Conservation (phyloP, 2,329 filamentous ascomycete species). For the Monilinia vaccinii-corymbosi region DNA sequence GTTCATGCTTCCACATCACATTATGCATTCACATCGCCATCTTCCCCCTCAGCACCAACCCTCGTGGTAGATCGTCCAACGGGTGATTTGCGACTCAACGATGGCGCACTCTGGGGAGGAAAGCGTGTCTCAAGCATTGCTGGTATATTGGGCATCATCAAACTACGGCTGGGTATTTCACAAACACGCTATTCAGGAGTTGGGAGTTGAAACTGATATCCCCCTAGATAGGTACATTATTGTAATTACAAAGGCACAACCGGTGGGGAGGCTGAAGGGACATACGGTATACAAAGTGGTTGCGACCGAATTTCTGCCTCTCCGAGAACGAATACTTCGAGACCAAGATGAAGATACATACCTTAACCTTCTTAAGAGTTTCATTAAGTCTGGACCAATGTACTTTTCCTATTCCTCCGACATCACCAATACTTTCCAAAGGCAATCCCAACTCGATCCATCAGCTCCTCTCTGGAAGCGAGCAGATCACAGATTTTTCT, state of each 20-base stretch:
- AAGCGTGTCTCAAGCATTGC: constrained; percentile 90
- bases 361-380: constrained; percentile 67
- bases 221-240: constrained; percentile 82
- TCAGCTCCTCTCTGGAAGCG: constrained; percentile 77
- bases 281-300: constrained; percentile 94
- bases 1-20: constrained; percentile 84
- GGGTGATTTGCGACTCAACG: constrained; percentile 77
- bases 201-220: constrained; percentile 12
- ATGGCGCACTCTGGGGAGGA: constrained; percentile 64
- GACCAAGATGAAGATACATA: constrained; percentile 94
- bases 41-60: constrained; percentile 78
- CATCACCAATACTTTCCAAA: constrained; percentile 93
- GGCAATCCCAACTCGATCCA: constrained; percentile 69
- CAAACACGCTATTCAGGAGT: background rate
- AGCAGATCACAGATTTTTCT: constrained; percentile 96
- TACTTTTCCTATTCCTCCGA: constrained; percentile 98
- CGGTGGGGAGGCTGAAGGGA: constrained; percentile 83
- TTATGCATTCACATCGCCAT: constrained; percentile 95
- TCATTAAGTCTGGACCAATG: constrained; percentile 79
- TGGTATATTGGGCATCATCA: constrained; percentile 89
- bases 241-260: constrained; percentile 87
- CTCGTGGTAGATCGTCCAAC: constrained; percentile 87
- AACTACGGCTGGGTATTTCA: constrained; percentile 73
- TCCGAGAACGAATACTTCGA: constrained; percentile 84
- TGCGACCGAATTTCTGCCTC: constrained; percentile 83